phyloP scores from a whole-genome alignment of 345 rosid species.

The Rhizophora apiculata region DNA sequence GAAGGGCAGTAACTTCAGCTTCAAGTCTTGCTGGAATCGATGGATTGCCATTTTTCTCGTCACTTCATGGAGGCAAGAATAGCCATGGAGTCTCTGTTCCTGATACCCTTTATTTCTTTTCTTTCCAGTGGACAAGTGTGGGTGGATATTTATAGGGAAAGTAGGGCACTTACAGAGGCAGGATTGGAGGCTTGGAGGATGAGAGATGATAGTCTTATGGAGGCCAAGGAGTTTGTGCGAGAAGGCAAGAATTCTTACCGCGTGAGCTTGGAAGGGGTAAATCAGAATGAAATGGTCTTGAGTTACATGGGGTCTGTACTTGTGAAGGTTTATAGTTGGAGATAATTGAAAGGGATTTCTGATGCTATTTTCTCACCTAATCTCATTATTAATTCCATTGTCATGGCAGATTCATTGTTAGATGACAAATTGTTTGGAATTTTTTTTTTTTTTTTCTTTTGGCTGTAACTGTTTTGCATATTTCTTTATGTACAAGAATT shows the following conservation, averaged over 20 bases:
- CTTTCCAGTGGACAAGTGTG: constrained; percentile 13
- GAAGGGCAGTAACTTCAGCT: constrained; percentile 25
- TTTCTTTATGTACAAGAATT: constrained; percentile 15
- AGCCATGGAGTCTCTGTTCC: constrained; percentile 39
- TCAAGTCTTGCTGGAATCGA: constrained; percentile 32
- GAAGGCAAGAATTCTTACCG: constrained; percentile 29
- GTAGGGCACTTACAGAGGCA: constrained; percentile 10
- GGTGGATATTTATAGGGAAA: constrained; percentile 15
- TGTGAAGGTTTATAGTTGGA: constrained; percentile 39
- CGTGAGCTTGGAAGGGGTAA: constrained; percentile 21
- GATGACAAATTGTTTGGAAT: too few relatives aligned
- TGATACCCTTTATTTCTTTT: constrained; percentile 28
- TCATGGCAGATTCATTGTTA: too few relatives aligned
- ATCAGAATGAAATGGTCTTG: constrained; percentile 29
- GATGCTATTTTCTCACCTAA: too few relatives aligned
- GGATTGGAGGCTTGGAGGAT: constrained; percentile 29
- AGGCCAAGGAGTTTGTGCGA: constrained; percentile 34
- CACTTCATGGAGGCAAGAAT: constrained; percentile 40
- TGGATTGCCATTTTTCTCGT: constrained; percentile 32
- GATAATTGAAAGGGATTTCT: constrained; percentile 1
- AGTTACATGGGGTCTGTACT: constrained; percentile 31
- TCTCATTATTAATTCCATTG: too few relatives aligned
- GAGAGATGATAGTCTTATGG: constrained; percentile 21
- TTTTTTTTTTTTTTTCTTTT: too few relatives aligned
- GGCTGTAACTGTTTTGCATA: too few relatives aligned